Base-by-base conservation (phyloP, 768 basidiomycete genomes). In the Termitomyces sp. region DNA sequence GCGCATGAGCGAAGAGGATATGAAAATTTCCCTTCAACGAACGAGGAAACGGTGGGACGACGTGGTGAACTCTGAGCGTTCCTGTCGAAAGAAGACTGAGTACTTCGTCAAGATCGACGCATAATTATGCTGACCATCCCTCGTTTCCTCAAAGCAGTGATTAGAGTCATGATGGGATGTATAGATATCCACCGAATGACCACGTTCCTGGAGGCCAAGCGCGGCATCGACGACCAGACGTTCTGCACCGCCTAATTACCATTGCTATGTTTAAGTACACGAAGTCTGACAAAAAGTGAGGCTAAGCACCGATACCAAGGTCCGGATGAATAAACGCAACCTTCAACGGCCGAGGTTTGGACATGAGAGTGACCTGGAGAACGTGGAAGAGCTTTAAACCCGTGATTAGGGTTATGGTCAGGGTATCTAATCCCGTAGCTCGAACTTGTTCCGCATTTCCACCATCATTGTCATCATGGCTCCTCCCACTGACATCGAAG, bases 211-310 rank as follows among this genome's bases (percentile, higher is more conserved):
- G 13, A 99, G 75, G 8, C 94, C 91, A 0, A 96, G 78, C 2
- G 96, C 94, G 26, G 95, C 93, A 70, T 99, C 96, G 22, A 98
- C 95, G 6, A 98, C 88, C 6, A 98, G 81, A 26, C 96, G 81
- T 72, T 99, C 96, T 2, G 96, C 96, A 20, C 96, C 96, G 63
- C 96, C 95, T 98, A 65, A 26, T 61, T 53, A 22, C 58, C 13
- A 58, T 62, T 33, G 33, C 44, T 43, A 59, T 44, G 9, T n/a
- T 57, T 61, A 53, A 66, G 59, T 44, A 58, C 43, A 54, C 46
- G 52, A 36, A 28, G 64, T 44, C 58, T 49, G 38, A 24, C 40
- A 45, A 20, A 58, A 44, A 6, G 16, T 52, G 40, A 40, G 48
- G 51, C 22, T 56, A 68, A 68, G 66, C 63, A 94, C 94, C 95